Evolutionary conservation across 2,329 filamentous ascomycete genomes (phyloP).

Genomic region (Pezicula carpinea): DNA sequence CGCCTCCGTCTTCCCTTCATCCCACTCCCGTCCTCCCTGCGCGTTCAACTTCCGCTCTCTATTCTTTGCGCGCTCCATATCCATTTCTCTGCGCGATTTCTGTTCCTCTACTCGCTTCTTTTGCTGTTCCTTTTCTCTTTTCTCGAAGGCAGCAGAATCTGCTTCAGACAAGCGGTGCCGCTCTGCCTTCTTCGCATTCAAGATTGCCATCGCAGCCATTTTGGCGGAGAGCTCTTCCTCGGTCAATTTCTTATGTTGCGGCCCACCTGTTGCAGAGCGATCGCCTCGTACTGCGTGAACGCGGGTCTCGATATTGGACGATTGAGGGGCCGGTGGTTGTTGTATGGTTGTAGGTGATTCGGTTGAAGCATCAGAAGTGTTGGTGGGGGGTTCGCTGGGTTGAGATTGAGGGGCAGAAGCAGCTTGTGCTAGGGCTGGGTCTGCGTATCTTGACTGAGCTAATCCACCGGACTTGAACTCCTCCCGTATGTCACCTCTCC

Average conservation of each 20-base stretch:
- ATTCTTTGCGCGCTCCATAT: slow-evolving; percentile 30
- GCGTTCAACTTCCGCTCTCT: slow-evolving; percentile 29
- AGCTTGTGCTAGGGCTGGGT: not conserved
- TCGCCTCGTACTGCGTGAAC: slow-evolving; percentile 47
- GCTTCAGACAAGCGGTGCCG: slow-evolving; percentile 63
- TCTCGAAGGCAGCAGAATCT: slow-evolving; percentile 59
- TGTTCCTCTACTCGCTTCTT: slow-evolving; percentile 38
- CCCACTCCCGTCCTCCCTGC: slow-evolving; percentile 29
- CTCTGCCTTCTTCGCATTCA: slow-evolving; percentile 54
- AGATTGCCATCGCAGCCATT: slow-evolving; percentile 56
- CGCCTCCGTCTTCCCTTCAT: slow-evolving; percentile 26
- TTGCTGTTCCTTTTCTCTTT: slow-evolving; percentile 55
- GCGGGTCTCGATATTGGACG: slow-evolving; percentile 9
- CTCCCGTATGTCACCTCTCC: slow-evolving; percentile 7
- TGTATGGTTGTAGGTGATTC: slow-evolving; percentile 1
- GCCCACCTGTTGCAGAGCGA: slow-evolving; percentile 47
- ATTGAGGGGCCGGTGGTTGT: slow-evolving; percentile 4
- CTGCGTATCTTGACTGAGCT: slow-evolving; percentile 18
- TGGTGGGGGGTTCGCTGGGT: not conserved
- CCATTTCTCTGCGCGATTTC: slow-evolving; percentile 25
- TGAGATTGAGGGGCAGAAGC: not conserved
- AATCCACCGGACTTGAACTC: slow-evolving; percentile 9
- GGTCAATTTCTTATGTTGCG: slow-evolving; percentile 55
- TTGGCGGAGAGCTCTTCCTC: slow-evolving; percentile 58
- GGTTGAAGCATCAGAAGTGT: slow-evolving; percentile 1